These are phyloP conservation scores for Neodidymelliopsis sp. DNA, from an alignment of 2,329 filamentous ascomycete species.

Conservation along the genomic window DNA sequence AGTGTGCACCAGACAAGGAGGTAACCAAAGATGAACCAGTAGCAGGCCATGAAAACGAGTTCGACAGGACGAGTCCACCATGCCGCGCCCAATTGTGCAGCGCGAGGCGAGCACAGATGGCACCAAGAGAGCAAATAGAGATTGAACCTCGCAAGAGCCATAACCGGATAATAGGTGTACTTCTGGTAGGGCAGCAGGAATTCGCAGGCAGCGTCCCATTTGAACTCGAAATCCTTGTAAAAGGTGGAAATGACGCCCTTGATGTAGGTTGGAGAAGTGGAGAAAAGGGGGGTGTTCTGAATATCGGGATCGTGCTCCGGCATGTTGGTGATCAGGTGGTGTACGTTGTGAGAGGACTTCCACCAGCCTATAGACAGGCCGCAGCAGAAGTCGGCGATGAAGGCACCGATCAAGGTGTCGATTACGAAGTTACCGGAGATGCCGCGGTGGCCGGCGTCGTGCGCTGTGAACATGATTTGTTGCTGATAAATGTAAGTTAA, in stretches of 20 bases:
- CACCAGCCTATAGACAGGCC: constrained; percentile 73
- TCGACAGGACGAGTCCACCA: constrained; percentile 88
- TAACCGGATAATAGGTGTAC: constrained; percentile 82
- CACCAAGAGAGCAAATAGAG: constrained; percentile 83
- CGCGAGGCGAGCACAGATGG: constrained; percentile 73
- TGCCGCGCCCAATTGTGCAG: constrained; percentile 76
- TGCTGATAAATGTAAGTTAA: constrained; percentile 54
- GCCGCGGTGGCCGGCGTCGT: constrained; percentile 70
- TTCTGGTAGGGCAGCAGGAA: constrained; percentile 76
- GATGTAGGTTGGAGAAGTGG: constrained; percentile 82
- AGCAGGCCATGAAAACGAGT: constrained; percentile 76
- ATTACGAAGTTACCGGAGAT: constrained; percentile 66
- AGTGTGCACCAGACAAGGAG: constrained; percentile 76
- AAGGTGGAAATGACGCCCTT: constrained; percentile 77
- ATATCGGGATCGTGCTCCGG: constrained; percentile 57
- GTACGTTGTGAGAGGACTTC: constrained; percentile 74
- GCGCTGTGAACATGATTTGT: constrained; percentile 73
- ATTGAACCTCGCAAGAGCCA: constrained; percentile 85
- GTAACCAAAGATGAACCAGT: constrained; percentile 90
- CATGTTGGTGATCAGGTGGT: constrained; percentile 71
- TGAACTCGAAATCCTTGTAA: constrained; percentile 77
- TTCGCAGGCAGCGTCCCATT: constrained; percentile 77
- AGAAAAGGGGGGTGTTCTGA: constrained; percentile 81
- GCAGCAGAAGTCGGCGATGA: constrained; percentile 71
- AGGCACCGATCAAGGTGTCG: constrained; percentile 68